Evolutionary conservation across 768 basidiomycete species (phyloP).

Genomic region (Mycena olivaceomarginata): DNA sequence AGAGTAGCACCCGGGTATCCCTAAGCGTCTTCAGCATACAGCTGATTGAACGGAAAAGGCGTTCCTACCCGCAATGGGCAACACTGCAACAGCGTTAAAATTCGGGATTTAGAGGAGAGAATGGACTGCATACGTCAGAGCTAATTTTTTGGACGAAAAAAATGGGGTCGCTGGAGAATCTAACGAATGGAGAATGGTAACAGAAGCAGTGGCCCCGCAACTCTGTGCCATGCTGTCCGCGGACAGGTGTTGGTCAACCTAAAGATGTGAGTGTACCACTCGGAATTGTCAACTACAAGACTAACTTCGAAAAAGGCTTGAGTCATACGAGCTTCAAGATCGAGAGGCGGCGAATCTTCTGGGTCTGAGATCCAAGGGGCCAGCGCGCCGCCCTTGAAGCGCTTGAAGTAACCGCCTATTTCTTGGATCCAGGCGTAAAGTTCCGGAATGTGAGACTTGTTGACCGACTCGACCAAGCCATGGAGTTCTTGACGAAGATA

Average conservation of each 20-base stretch:
- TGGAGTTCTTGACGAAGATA: slow-evolving; percentile 92
- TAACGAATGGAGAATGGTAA: slow-evolving; percentile 93
- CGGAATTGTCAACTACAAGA: background rate
- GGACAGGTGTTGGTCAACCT: slow-evolving; percentile 88
- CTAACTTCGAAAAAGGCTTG: slow-evolving; percentile 90
- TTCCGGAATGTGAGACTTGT: slow-evolving; percentile 84
- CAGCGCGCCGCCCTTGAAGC: slow-evolving; percentile 89
- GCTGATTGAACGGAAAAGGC: background rate
- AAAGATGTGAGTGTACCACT: background rate
- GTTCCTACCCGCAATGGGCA: slow-evolving; percentile 91
- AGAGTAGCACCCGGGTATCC: slow-evolving; percentile 92
- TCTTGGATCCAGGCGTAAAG: slow-evolving; percentile 86
- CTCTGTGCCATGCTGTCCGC: slow-evolving; percentile 80
- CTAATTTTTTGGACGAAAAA: slow-evolving; percentile 84
- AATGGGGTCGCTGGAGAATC: slow-evolving; percentile 89
- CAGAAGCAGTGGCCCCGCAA: slow-evolving; percentile 94
- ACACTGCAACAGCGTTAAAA: slow-evolving; percentile 58
- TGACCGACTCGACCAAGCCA: slow-evolving; percentile 86
- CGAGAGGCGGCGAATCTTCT: slow-evolving; percentile 65
- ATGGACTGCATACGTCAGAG: slow-evolving; percentile 70
- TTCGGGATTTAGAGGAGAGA: background rate
- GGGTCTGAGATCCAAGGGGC: slow-evolving; percentile 75
- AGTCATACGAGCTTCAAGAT: slow-evolving; percentile 91
- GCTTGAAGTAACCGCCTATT: slow-evolving; percentile 92
- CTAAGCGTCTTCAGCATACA: slow-evolving; percentile 60